Base-by-base conservation (phyloP, 768 basidiomycete species). In the Tricholoma flavovirens region DNA sequence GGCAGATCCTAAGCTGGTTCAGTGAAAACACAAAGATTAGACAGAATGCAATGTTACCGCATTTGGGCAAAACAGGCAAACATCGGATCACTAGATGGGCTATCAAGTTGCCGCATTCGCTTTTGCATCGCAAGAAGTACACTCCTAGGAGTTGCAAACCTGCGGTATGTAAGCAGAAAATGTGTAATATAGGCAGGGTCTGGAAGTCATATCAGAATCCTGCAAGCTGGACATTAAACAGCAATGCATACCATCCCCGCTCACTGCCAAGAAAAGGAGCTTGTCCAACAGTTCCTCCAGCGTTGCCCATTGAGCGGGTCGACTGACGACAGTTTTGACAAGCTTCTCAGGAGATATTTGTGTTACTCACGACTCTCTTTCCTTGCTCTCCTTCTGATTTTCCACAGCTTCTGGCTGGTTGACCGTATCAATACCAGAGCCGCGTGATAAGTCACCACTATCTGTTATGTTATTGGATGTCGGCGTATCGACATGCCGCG, bases 51-150 rank as follows among this genome's bases (percentile, higher is more conserved):
- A 54, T 53, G 58, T 62, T 62, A 90, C 91, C 86, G 83, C 89
- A 93, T 90, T 67, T 93, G 91, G 6, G 88, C 90, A 69, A 86
- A 93, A 62, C 85, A 88, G 7, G 89, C 88, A 70, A 93, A 88
- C 83, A 92, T 86, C 0, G 87, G 87, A 72, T 93, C 90, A 6
- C 83, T 83, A 11, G 81, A 78, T 15, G 86, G 82, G 53, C 81
- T 80, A 64, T 88, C 86, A 12, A 93, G 73, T 60, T 86, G 83
- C 32, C 87, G 82, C 81, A 93, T 87, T 48, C 89, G 84, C 65
- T 90, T 88, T 69, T 92, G 88, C 87, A 94, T 90, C 5, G 89
- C 87, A 45, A 92, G 75, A n/a, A 94, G 74, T 15, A 94, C 73
- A 56, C 79, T 86, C 40, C 91, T 82, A 7, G 91, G 90, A 32